These are phyloP conservation scores for Fusarium temperatum DNA, from an alignment of 2,329 filamentous ascomycete species.

Conservation along the genomic window DNA sequence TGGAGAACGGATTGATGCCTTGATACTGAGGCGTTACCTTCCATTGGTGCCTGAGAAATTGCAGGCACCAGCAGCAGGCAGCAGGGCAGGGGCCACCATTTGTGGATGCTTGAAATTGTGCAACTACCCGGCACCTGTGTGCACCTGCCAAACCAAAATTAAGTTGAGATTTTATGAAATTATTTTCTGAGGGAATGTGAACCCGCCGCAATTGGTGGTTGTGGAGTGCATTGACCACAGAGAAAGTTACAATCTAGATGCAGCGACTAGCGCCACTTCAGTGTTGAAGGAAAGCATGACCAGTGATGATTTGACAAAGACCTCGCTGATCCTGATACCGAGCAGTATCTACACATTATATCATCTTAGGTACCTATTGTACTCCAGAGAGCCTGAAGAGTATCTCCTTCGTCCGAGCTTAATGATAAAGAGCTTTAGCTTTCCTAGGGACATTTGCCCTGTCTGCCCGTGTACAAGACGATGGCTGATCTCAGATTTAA, in stretches of 20 bases:
- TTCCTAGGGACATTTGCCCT: background rate
- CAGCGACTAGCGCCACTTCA: background rate
- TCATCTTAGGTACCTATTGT: too few species aligned
- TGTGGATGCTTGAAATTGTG: background rate
- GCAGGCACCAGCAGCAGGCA: background rate
- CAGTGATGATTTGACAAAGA: background rate
- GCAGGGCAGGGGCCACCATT: background rate
- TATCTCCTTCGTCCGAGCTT: background rate
- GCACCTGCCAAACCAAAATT: background rate
- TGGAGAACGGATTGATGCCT: constrained; percentile 2
- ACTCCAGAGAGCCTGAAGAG: background rate
- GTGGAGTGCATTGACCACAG: background rate
- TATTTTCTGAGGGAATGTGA: background rate
- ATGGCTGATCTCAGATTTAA: background rate
- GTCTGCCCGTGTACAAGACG: background rate
- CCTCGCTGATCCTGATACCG: background rate
- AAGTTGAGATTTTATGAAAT: background rate
- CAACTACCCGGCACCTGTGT: background rate
- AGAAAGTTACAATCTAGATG: background rate
- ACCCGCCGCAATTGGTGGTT: background rate
- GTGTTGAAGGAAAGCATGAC: background rate
- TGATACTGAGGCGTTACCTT: background rate
- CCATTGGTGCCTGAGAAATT: constrained; percentile 14
- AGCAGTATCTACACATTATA: background rate
- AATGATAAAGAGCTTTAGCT: background rate